Base-by-base conservation (phyloP, 176 grass and related monocot genomes). In the Luzula sylvatica region DNA sequence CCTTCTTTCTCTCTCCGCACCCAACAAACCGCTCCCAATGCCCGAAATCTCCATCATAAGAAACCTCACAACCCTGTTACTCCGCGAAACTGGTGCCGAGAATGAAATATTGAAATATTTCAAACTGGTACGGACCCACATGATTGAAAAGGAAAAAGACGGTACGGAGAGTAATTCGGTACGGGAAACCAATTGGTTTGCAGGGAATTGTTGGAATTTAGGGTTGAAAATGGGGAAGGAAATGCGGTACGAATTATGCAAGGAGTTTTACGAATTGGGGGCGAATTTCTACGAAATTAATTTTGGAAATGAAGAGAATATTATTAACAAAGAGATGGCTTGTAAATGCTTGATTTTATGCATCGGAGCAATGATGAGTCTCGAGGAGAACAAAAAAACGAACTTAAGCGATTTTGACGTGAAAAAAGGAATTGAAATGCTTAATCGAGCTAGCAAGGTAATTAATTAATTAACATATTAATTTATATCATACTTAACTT, bases 381-480 rank as follows among this genome's bases (percentile, higher is more conserved):
- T 56, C 13, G 81, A 98, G 55, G 68, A 82, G 55, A 62, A 48
- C 38, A 83, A 86, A 56, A 77, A 68, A 54, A 67, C 17, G 47
- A 48, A 60, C 39, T 50, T 98, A 56, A 65, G 49, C 16, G 81
- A 90, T 20, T 74, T 56, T 61, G 81, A 98, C 8, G 5, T 98
- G 23, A 98, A 98, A 61, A 81, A 74, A 65, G 78, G 79, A 7
- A 55, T 77, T 67, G 85, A 86, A 73, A 90, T 86, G 92, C 81
- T 98, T 14, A 64, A 11, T 29, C 83, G 60, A 77, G 85, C 92
- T 51, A 74, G 77, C 55, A 98, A 98, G 92, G 92, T 98, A 86
- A 27, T n/a, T n/a, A n/a, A n/a, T n/a, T n/a, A n/a, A n/a, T n/a
- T n/a, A n/a, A n/a, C n/a, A n/a, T n/a, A n/a, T n/a, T n/a, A n/a